Evolutionary conservation across 2,329 filamentous ascomycete species (phyloP).

Genomic region (Fusarium graminum): DNA sequence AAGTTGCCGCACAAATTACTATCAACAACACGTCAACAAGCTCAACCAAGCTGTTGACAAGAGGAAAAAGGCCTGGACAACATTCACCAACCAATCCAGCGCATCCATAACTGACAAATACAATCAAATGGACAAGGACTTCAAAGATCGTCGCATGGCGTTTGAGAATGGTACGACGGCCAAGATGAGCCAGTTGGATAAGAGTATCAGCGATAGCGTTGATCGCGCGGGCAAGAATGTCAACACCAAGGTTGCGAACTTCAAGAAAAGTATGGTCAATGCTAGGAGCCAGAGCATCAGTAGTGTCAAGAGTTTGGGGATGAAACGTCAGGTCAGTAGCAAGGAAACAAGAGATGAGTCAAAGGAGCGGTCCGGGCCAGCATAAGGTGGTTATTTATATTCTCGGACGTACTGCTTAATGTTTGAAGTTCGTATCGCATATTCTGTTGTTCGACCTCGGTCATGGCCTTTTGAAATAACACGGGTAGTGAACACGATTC

Average conservation of each 20-base stretch:
- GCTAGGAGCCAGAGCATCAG: slow-evolving; percentile 17
- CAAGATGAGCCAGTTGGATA: slow-evolving; percentile 19
- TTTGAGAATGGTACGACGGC: slow-evolving; percentile 20
- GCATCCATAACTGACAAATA: slow-evolving; percentile 21
- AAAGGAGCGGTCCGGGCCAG: background rate
- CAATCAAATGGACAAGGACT: slow-evolving; percentile 12
- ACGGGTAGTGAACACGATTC: background rate
- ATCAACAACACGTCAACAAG: slow-evolving; percentile 23
- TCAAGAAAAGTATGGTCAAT: slow-evolving; percentile 13
- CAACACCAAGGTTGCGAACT: slow-evolving; percentile 9
- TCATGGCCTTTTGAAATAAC: background rate
- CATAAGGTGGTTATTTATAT: background rate
- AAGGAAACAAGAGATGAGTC: background rate
- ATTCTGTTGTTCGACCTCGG: background rate
- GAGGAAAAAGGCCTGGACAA: slow-evolving; percentile 33
- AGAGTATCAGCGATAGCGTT: slow-evolving; percentile 11
- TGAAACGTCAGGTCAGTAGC: background rate
- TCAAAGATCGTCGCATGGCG: slow-evolving; percentile 11
- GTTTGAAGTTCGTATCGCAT: background rate
- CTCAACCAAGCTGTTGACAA: slow-evolving; percentile 35
- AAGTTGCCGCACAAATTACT: background rate
- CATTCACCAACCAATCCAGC: slow-evolving; percentile 22
- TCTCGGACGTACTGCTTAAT: background rate
- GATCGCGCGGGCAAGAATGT: slow-evolving; percentile 16
- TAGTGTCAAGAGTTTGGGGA: slow-evolving; percentile 19